phyloP scores from a whole-genome alignment of 139 green algal genomes.

The Chlorella sorokiniana region DNA sequence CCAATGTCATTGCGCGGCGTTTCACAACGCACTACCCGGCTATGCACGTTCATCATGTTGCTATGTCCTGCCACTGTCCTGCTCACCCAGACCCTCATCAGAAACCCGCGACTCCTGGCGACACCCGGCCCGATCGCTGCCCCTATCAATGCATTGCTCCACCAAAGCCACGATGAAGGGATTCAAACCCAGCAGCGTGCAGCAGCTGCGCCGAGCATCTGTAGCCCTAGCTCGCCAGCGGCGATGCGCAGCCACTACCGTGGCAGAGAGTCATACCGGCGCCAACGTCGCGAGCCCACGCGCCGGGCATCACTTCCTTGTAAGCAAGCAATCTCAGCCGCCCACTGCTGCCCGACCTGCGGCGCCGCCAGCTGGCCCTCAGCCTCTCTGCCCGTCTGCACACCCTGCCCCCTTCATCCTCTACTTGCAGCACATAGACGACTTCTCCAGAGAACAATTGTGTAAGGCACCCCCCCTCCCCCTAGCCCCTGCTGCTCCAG shows the following conservation, averaged over 20 bases:
- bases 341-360: not conserved
- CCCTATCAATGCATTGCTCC: not conserved
- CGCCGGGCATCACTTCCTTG: not conserved
- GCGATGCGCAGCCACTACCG: not conserved
- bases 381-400: not conserved
- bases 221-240: not conserved
- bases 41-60: too few species aligned
- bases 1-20: too few species aligned
- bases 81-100: too few species aligned
- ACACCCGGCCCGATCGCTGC: too few species aligned
- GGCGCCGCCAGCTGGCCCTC: not conserved
- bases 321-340: not conserved
- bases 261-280: not conserved
- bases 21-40: too few species aligned
- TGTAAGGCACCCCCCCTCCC: not conserved
- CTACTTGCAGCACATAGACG: constrained; percentile 96
- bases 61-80: too few species aligned
- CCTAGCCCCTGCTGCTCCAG: too few species aligned
- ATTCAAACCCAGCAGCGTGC: not conserved
- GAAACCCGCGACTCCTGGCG: too few species aligned
- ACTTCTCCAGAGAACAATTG: constrained; percentile 91
- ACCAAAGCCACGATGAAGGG: not conserved
- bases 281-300: not conserved
- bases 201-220: not conserved
- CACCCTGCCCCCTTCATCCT: constrained; percentile 40